These are phyloP conservation scores for Pleomassaria siparia DNA, from an alignment of 2,329 filamentous ascomycete genomes.

Conservation along the genomic window DNA sequence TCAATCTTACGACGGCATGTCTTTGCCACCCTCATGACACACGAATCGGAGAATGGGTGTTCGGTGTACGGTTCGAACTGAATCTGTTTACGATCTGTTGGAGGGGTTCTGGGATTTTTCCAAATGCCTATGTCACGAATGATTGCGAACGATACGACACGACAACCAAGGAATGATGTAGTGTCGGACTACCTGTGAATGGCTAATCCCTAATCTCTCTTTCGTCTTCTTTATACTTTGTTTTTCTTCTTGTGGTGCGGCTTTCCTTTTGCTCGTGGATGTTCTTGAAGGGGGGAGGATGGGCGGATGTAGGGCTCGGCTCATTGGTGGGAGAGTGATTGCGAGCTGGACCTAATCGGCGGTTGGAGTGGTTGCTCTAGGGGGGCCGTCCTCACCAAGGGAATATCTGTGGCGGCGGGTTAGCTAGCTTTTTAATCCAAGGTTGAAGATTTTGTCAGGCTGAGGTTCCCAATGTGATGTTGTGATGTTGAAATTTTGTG, in stretches of 20 bases:
- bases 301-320: too few relatives aligned
- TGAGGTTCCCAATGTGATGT: too few relatives aligned
- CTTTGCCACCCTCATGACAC: conserved; percentile 1
- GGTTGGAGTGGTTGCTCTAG: not conserved
- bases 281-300: not conserved
- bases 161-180: conserved; percentile 1
- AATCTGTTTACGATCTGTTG: too few relatives aligned
- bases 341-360: not conserved
- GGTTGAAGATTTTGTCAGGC: too few relatives aligned
- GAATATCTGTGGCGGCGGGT: too few relatives aligned
- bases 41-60: conserved; percentile 1
- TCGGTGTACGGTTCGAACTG: not conserved
- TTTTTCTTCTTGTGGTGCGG: not conserved
- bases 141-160: not conserved
- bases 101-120: not conserved
- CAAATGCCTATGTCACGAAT: not conserved
- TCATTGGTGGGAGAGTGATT: not conserved
- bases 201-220: conserved; percentile 12
- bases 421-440: too few relatives aligned
- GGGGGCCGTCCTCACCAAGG: too few relatives aligned
- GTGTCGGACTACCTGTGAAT: too few relatives aligned
- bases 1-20: conserved; percentile 4
- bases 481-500: too few relatives aligned
- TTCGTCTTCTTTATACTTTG: not conserved
- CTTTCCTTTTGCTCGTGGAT: not conserved